These are phyloP conservation scores for Paramecium caudatum DNA, from an alignment of 73 alveolate species.

Conservation along the genomic window DNA sequence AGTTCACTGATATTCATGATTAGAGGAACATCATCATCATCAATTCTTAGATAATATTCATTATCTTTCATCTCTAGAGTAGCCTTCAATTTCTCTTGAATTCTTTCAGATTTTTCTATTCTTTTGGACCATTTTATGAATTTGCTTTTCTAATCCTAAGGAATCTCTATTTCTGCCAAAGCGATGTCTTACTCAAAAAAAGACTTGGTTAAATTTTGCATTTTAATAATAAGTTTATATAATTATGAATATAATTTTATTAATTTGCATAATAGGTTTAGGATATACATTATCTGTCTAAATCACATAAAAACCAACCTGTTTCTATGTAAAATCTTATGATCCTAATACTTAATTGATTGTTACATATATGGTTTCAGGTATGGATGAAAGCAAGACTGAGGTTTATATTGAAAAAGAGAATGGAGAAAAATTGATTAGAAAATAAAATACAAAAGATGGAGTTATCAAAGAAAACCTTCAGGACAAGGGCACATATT, in stretches of 20 bases:
- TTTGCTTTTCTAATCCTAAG: background rate
- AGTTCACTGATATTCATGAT: constrained; percentile 7
- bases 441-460: background rate
- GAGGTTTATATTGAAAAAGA: constrained; percentile 20
- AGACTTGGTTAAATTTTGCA: constrained; percentile 10
- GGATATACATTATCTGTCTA: background rate
- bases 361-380: constrained; percentile 41
- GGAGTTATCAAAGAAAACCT: background rate
- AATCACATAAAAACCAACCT: constrained; percentile 49
- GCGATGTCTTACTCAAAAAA: constrained; percentile 17
- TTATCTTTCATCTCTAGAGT: background rate
- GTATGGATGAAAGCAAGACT: constrained; percentile 8
- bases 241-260: too few species aligned
- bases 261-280: constrained; percentile 2
- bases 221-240: background rate
- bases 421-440: background rate
- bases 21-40: background rate
- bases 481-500: constrained; percentile 22
- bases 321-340: constrained; percentile 44
- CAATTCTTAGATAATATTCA: background rate
- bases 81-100: constrained; percentile 18
- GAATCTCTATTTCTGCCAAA: constrained; percentile 18
- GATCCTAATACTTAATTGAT: background rate
- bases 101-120: constrained; percentile 5
- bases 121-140: background rate